Evolutionary conservation across 805 yeast genomes (phyloP), one percentile per base, ranked within the genome.

Genomic region (Kurtzmaniella cleridarum): DNA sequence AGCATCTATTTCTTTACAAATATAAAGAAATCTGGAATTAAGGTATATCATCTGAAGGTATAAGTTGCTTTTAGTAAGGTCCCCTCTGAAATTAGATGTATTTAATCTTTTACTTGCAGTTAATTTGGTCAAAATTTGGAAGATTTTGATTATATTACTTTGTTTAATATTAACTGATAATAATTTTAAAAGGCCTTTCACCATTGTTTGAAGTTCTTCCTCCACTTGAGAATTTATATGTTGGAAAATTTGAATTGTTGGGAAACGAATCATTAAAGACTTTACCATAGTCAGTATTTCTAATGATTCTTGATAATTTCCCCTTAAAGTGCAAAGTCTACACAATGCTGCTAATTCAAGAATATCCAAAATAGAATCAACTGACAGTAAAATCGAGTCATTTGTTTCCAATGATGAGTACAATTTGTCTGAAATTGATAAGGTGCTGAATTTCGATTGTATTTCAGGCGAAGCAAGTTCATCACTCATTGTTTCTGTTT

Each of bases 231-330:
- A 32, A 40, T 74, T 76, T 8, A 79, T 75, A 30, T 68, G 61
- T 14, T 60, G 64, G 27, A 87, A 73, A 1, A 84, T 51, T 1
- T 62, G 57, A 7, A 81, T 60, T 32, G 73, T 73, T 6, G 89
- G 86, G 57, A 82, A 90, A 42, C 95, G 69, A 13, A 80, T 76
- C 0, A 73, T 66, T 17, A 93, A 65, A 39, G 95, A 71, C 45
- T 81, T 74, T 1, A 84, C 79, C 50, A 85, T 79, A 24, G 84
- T 74, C 10, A 89, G 83, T 11, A 91, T 75, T 55, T 91, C 95
- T 27, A 91, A 73, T 8, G 96, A 89, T 52, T 89, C 95, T 27
- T 88, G 84, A 54, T 90, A 93, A 52, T 84, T 85, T 0, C 96
- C 96, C 34, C 84, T 82, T 35, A 78, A 71, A 9, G 90, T 86